A percentile compares a stretch with the other conserved stretches of the same genome.
Evolutionary conservation across 2,329 filamentous ascomycete genomes (phyloP).

Genomic region (Fusarium pseudocircinatum): DNA sequence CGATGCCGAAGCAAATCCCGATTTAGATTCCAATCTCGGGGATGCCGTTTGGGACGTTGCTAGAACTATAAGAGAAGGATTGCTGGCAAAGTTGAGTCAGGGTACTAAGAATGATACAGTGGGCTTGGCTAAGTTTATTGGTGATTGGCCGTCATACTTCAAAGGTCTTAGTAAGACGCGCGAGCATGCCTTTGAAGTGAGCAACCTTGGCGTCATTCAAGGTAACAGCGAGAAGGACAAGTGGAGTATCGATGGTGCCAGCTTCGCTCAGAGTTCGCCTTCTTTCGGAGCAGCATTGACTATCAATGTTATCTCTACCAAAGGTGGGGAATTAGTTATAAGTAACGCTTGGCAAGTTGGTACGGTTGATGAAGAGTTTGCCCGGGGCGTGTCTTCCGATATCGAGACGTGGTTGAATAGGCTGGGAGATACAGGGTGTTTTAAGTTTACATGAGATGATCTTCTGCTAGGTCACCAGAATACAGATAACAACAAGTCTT

Average conservation of each 20-base stretch:
- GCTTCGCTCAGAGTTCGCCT: background rate
- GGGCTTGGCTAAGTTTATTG: background rate
- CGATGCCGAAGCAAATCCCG: background rate
- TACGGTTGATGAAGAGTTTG: background rate
- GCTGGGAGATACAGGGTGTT: background rate
- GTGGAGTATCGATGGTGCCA: background rate
- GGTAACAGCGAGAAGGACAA: background rate
- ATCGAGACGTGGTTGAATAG: background rate
- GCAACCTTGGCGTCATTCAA: background rate
- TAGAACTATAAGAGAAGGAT: background rate
- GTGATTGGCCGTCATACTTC: background rate
- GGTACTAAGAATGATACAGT: background rate
- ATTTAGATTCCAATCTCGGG: background rate
- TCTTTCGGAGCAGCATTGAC: background rate
- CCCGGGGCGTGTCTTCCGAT: background rate
- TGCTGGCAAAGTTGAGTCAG: background rate
- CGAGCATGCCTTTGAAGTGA: background rate
- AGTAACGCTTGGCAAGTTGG: background rate
- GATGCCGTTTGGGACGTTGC: background rate
- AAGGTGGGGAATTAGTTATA: background rate
- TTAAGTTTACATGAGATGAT: background rate
- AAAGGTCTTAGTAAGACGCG: background rate
- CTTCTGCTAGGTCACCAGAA: background rate
- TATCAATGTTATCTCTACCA: background rate
- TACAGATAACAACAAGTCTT: background rate